Percentiles rank a stretch among this genome's conserved stretches.
Evolutionary conservation across 2,329 filamentous ascomycete species (phyloP).

Genomic region (Byssothecium circinans): DNA sequence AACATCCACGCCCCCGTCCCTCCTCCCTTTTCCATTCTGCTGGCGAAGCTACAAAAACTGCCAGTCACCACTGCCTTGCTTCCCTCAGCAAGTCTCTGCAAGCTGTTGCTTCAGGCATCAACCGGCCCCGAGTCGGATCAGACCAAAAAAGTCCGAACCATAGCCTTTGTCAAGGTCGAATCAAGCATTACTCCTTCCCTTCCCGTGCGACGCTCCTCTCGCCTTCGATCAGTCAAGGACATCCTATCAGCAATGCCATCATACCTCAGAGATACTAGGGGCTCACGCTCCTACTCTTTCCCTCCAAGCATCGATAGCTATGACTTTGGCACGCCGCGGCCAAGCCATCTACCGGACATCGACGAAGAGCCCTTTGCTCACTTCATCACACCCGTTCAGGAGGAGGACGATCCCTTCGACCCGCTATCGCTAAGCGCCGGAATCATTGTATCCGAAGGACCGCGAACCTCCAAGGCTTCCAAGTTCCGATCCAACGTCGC

Average conservation of each 20-base stretch:
- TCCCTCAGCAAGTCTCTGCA: conserved; percentile 16
- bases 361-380: conserved; percentile 49
- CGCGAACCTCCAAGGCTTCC: conserved; percentile 33
- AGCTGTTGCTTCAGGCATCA: conserved; percentile 26
- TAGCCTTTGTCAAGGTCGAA: conserved; percentile 29
- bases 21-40: conserved; percentile 12
- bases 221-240: conserved; percentile 25
- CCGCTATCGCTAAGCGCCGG: conserved; percentile 42
- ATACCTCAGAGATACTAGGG: conserved; percentile 24
- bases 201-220: conserved; percentile 24
- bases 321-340: conserved; percentile 20
- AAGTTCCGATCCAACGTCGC: conserved; percentile 45
- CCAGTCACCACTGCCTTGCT: conserved; percentile 20
- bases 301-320: conserved; percentile 37
- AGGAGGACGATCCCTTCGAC: conserved; percentile 46
- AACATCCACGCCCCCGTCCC: conserved; percentile 17
- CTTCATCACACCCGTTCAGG: conserved; percentile 46
- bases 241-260: conserved; percentile 38
- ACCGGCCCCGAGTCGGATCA: conserved; percentile 34
- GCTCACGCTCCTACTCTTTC: conserved; percentile 37
- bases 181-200: conserved; percentile 26
- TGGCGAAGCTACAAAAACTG: conserved; percentile 21
- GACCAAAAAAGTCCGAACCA: conserved; percentile 20
- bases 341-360: conserved; percentile 40
- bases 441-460: conserved; percentile 37